Conservation (phyloP, 345 rosid species). For the Salix brachista region DNA sequence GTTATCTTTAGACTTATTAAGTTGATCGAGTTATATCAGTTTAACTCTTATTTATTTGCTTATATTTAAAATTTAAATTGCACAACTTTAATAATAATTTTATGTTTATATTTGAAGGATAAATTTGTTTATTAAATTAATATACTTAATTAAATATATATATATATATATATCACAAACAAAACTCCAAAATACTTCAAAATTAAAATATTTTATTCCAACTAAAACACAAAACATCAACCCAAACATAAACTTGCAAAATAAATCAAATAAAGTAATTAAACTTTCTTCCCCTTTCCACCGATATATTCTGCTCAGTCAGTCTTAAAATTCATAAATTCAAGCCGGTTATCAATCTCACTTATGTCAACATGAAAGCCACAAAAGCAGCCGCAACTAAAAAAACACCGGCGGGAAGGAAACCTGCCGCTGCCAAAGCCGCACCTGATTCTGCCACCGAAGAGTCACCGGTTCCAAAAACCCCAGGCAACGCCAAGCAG, state of each 20-base stretch:
- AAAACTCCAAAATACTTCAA: too few species aligned
- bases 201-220: too few species aligned
- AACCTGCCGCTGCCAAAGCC: slow-evolving; percentile 10
- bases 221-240: too few species aligned
- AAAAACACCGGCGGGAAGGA: slow-evolving; percentile 39
- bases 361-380: slow-evolving; percentile 28
- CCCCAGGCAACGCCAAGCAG: slow-evolving; percentile 26
- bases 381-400: slow-evolving; percentile 26
- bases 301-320: neutral
- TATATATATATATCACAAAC: too few species aligned
- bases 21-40: too few species aligned
- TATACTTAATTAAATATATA: too few species aligned
- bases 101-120: too few species aligned
- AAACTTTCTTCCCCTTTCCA: neutral
- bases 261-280: neutral
- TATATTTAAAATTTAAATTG: too few species aligned
- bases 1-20: too few species aligned
- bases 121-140: too few species aligned
- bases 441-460: neutral
- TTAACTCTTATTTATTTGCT: too few species aligned
- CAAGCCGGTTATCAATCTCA: neutral
- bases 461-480: slow-evolving; percentile 16
- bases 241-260: neutral
- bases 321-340: neutral
- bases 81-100: too few species aligned